These are phyloP conservation scores for Pseudevernia furfuracea DNA, from an alignment of 495 filamentous ascomycete genomes.

Conservation along the genomic window DNA sequence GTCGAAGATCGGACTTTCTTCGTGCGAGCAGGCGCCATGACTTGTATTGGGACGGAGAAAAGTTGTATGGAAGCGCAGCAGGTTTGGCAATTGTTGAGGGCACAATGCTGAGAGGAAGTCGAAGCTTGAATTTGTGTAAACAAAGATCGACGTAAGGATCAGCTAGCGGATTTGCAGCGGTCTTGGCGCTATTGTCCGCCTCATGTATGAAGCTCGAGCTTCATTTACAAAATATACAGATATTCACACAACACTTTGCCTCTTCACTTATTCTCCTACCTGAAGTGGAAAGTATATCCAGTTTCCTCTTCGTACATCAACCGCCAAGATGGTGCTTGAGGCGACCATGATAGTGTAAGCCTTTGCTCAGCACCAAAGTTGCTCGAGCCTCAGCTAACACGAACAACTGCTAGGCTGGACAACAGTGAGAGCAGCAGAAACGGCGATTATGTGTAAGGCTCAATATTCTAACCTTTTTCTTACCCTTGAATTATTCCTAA, in stretches of 20 bases:
- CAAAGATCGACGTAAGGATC: slow-evolving; percentile 16
- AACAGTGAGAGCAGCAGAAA: slow-evolving; percentile 98
- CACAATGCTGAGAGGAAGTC: not conserved
- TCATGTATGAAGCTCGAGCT: not conserved
- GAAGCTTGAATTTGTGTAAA: slow-evolving; percentile 10
- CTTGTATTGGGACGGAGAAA: too few species aligned
- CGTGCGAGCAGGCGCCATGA: slow-evolving; percentile 44
- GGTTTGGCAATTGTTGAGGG: not conserved
- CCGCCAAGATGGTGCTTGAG: slow-evolving; percentile 57
- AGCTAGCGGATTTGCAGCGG: not conserved
- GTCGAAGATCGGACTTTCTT: slow-evolving; percentile 56
- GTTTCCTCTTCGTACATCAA: not conserved
- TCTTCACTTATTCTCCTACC: not conserved
- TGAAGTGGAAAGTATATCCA: not conserved
- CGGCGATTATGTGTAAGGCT: slow-evolving; percentile 75
- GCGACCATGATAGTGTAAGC: slow-evolving; percentile 68
- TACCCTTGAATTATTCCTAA: not conserved
- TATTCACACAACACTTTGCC: not conserved
- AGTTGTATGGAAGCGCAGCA: not conserved
- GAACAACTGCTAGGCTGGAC: slow-evolving; percentile 60
- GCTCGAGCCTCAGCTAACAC: slow-evolving; percentile 6
- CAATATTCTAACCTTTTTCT: slow-evolving; percentile 12
- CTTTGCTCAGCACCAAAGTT: not conserved
- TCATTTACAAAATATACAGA: not conserved
- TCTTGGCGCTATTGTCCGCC: slow-evolving; percentile 14